Evolutionary conservation across 192 early-diverging fungal genomes (phyloP).

Genomic region (Coemansia umbellata): DNA sequence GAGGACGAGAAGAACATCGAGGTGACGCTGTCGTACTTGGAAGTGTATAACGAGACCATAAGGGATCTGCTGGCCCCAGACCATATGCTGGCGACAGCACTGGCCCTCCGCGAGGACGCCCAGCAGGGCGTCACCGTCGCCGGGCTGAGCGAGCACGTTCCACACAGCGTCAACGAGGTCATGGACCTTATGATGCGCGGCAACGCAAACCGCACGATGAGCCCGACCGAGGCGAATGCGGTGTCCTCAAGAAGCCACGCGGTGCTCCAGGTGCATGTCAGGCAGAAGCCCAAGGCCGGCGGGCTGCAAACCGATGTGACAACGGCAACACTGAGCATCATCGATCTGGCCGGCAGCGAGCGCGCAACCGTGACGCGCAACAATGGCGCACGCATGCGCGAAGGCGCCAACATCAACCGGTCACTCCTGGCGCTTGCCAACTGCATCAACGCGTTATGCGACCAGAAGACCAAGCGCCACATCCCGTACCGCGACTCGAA

Average conservation of each 20-base stretch:
- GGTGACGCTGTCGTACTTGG: constrained; percentile 77
- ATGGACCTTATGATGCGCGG: constrained; percentile 56
- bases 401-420: constrained; percentile 78
- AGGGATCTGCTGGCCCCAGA: constrained; percentile 70
- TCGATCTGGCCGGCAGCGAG: constrained; percentile 76
- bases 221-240: constrained; percentile 70
- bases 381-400: constrained; percentile 62
- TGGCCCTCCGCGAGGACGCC: constrained; percentile 78
- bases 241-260: constrained; percentile 74
- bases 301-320: constrained; percentile 50
- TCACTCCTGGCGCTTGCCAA: constrained; percentile 71
- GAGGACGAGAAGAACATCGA: constrained; percentile 64
- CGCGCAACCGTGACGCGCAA: constrained; percentile 56
- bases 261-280: constrained; percentile 63
- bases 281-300: constrained; percentile 29
- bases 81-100: background rate
- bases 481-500: constrained; percentile 77
- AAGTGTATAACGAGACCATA: constrained; percentile 96
- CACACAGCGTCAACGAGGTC: constrained; percentile 51
- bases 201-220: constrained; percentile 71
- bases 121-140: constrained; percentile 62
- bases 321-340: constrained; percentile 62
- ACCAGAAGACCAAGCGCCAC: constrained; percentile 54
- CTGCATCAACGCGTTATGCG: constrained; percentile 69
- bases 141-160: constrained; percentile 65